A percentile compares a stretch with the other conserved stretches of the same genome.
phyloP scores from a whole-genome alignment of 2,329 filamentous ascomycete genomes.

The Colletotrichum sp. region DNA sequence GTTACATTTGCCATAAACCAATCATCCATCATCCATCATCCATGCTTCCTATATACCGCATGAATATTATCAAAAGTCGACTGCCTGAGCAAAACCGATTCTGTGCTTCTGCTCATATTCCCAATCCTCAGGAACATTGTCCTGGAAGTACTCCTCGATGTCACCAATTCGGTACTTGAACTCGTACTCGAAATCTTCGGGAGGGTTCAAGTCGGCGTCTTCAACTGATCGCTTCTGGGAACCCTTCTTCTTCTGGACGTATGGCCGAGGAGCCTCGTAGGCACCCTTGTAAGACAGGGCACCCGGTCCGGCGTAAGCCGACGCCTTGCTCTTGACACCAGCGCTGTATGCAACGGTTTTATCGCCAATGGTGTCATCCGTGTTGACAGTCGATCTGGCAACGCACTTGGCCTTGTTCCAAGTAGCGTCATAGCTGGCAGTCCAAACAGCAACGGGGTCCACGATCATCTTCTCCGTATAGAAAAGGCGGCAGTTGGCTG shows the following conservation, averaged over 20 bases:
- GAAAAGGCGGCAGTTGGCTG: constrained; percentile 62
- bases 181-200: not conserved
- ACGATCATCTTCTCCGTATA: constrained; percentile 56
- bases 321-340: not conserved
- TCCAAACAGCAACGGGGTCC: constrained; percentile 55
- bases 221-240: not conserved
- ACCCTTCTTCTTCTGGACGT: not conserved
- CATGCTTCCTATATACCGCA: not conserved
- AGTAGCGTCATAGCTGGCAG: constrained; percentile 39
- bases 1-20: not conserved
- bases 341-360: not conserved
- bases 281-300: not conserved
- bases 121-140: not conserved
- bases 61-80: not conserved
- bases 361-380: constrained; percentile 16
- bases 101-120: not conserved
- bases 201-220: not conserved
- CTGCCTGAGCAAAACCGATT: not conserved
- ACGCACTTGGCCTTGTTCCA: constrained; percentile 40
- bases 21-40: not conserved
- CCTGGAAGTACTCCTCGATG: not conserved
- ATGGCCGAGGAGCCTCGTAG: not conserved
- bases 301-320: constrained; percentile 16
- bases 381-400: constrained; percentile 15
- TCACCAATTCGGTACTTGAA: not conserved